A percentile compares a stretch with the other conserved stretches of the same genome.
Conservation (phyloP, 2,329 filamentous ascomycete species). For the Harringtonia aguacate region DNA sequence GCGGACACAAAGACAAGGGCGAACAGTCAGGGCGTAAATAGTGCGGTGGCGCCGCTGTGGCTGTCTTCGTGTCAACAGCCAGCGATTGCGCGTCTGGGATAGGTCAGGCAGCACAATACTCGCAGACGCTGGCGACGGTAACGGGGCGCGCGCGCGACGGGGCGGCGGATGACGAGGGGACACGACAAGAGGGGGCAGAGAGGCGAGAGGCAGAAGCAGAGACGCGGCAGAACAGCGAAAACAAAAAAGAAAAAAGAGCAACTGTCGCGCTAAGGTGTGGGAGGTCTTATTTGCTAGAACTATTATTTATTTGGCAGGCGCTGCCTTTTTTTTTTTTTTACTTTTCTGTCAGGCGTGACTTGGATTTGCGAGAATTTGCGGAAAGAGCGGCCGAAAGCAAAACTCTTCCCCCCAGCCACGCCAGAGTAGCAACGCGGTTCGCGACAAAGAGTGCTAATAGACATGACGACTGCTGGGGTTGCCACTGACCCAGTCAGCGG, state of each 20-base stretch:
- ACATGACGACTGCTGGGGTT: neutral
- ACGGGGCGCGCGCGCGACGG: neutral
- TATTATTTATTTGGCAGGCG: neutral
- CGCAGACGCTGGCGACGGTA: neutral
- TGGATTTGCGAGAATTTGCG: conserved; percentile 6
- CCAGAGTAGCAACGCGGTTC: conserved; percentile 9
- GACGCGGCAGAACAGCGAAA: too few species aligned
- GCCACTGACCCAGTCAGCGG: neutral
- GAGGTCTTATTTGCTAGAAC: too few species aligned
- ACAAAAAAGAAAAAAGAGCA: too few species aligned
- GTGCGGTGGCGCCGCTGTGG: too few species aligned
- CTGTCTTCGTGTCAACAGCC: neutral
- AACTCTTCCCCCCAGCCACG: conserved; percentile 6
- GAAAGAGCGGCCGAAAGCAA: conserved; percentile 7
- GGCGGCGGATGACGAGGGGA: too few species aligned
- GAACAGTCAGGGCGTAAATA: too few species aligned
- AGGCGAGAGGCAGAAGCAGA: too few species aligned
- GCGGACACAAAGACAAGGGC: neutral
- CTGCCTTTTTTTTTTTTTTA: neutral
- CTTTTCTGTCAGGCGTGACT: neutral
- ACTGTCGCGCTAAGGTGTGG: too few species aligned
- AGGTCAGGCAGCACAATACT: neutral
- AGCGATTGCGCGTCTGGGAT: neutral
- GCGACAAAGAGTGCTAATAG: conserved; percentile 8
- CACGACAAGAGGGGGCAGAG: too few species aligned